Evolutionary conservation across 345 rosid genomes (phyloP), one percentile per base, ranked within the genome.

Genomic region (Orychophragmus violaceus): DNA sequence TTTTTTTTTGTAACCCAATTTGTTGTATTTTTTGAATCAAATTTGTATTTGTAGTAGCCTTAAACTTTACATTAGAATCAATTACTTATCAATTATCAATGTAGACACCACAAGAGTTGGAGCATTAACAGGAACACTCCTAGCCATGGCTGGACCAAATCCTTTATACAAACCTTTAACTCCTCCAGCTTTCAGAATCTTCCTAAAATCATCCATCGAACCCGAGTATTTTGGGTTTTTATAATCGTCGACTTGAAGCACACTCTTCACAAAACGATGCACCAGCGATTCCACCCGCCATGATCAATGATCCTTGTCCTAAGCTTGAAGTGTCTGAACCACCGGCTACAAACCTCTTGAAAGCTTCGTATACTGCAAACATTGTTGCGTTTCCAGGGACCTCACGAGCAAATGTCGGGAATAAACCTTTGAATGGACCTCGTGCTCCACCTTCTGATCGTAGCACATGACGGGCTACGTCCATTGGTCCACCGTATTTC

Each of bases 101-200:
- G n/a, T n/a, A n/a, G n/a, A n/a, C n/a, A n/a, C n/a, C n/a, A n/a
- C n/a, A n/a, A n/a, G n/a, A n/a, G n/a, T n/a, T n/a, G n/a, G 89
- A 30, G 96, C 97, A 82, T 95, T 95, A 17, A 97, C 99, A 24
- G 97, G 97, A 39, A 95, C 78, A 65, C 99, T 95, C 64, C 96
- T 80, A 9, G 81, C 95, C 99, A 95, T 88, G 42, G 99, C 97
- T 25, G 97, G 93, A 51, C 95, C 87, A 22, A 95, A 95, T 21
- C 99, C 99, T 75, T 81, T 91, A 84, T 91, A 95, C 73, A 95
- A 71, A 50, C 99, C 99, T 78, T 91, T 95, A 60, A 81, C 77
- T 28, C 99, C 96, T 72, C 91, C 97, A 0, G 90, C 71, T 17
- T 85, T 86, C 65, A 87, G 64, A 45, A 89, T 87, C 84, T 82